Evolutionary conservation across 2,329 filamentous ascomycete genomes (phyloP), one percentile per base, ranked within the genome.

Genomic region (Niveomyces coronatus): DNA sequence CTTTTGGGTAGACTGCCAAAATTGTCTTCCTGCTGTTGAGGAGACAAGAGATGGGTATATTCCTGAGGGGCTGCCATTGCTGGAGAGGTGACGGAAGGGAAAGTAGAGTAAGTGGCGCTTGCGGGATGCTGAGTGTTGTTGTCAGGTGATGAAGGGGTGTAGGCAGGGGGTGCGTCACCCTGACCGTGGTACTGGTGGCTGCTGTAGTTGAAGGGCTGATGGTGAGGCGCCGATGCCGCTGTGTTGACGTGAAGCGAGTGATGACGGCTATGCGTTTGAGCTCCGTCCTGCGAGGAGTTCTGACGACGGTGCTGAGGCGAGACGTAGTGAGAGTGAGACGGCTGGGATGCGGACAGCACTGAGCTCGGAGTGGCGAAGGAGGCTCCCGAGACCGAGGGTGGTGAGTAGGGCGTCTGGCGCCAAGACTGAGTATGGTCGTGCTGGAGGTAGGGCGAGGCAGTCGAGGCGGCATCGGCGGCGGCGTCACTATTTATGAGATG

Each of bases 31-130:
- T 72, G 57, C 6, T 65, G 67, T 5, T 56, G 56, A 30, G 54
- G 49, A 20, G 54, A 50, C 39, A 73, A 55, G 4, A 73, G 53
- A 40, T 58, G 55, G 32, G 63, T 60, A 15, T 56, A 53, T 47
- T 74, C 68, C 27, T 62, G 57, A 3, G 54, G 48, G 9, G 50
- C 45, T 5, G 63, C 65, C 67, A 71, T 71, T 18, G 40, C 57
- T 38, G 39, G 31, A 43, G 42, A 40, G 18, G 16, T 43, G 9
- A 26, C 43, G 11, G 47, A 50, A 2, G 50, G 42, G 48, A 71
- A 68, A 7, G 68, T 70, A 42, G 57, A 63, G 48, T 73, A 72
- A 42, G 57, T 62, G 48, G 72, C 70, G 43, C 57, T 61, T 39
- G 43, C 52, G 34, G 33, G 40, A 19, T n/a, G n/a, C n/a, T n/a